Evolutionary conservation across 805 yeast species (phyloP).

Genomic region (Candida germanica): DNA sequence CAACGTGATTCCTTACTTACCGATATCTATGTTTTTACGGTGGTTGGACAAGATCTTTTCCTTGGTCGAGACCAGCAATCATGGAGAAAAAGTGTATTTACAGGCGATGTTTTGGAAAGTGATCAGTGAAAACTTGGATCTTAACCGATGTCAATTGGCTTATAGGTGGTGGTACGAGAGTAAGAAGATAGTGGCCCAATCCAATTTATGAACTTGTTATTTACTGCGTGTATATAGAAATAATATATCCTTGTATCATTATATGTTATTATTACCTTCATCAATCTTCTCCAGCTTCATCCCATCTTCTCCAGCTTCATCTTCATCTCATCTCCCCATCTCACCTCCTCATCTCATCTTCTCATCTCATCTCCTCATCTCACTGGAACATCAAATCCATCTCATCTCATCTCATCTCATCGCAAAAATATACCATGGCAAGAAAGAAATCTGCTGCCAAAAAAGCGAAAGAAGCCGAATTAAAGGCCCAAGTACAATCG

Average conservation of each 20-base stretch:
- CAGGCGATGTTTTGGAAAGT: conserved; percentile 48
- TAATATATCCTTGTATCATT: no score
- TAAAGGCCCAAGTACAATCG: conserved; percentile 3
- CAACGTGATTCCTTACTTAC: conserved; percentile 52
- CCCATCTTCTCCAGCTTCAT: no score
- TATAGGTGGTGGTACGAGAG: conserved; percentile 62
- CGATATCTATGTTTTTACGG: conserved; percentile 33
- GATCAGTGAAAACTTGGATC: conserved; percentile 55
- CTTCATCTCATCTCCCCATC: no score
- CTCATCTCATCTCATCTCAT: conserved; percentile 11
- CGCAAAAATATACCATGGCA: conserved; percentile 48
- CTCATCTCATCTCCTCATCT: not conserved
- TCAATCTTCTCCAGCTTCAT: no score
- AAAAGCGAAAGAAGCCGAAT: conserved; percentile 52
- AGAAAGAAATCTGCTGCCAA: conserved; percentile 86
- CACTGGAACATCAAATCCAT: not conserved
- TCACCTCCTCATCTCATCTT: not conserved
- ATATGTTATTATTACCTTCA: no score
- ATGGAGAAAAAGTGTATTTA: conserved; percentile 37
- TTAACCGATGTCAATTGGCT: conserved; percentile 54
- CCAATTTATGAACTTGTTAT: not conserved
- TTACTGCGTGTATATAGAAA: no score
- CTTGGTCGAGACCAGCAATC: conserved; percentile 29
- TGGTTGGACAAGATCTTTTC: conserved; percentile 50
- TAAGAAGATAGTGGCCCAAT: conserved; percentile 4